Evolutionary conservation across 495 filamentous ascomycete genomes (phyloP).

Genomic region (Aspergillus diversus): DNA sequence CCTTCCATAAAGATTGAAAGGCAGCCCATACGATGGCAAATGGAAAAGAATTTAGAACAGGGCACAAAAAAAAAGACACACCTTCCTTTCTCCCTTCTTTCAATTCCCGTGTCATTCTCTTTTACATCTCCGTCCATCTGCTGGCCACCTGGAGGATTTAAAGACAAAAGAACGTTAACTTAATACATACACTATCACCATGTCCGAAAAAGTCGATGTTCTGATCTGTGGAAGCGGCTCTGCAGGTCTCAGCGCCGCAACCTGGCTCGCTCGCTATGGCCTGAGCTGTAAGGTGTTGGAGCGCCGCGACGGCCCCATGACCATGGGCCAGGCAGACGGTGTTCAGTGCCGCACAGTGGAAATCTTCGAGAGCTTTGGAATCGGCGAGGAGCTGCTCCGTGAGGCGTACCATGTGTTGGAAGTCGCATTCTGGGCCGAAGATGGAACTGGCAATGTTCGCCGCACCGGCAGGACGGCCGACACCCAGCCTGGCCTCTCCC

Average conservation of each 20-base stretch:
- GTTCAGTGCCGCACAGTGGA: constrained; percentile 81
- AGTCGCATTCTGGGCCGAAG: constrained; percentile 62
- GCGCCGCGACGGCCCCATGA: constrained; percentile 59
- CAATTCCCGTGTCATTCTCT: background rate
- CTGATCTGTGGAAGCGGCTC: constrained; percentile 71
- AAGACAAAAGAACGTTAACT: background rate
- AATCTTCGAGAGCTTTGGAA: constrained; percentile 77
- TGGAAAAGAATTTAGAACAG: background rate
- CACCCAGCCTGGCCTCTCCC: constrained; percentile 65
- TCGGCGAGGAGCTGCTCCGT: constrained; percentile 69
- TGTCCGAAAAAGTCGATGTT: constrained; percentile 48
- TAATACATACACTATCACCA: constrained; percentile 9
- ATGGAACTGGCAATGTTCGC: constrained; percentile 42
- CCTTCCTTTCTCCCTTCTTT: background rate
- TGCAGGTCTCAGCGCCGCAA: constrained; percentile 68
- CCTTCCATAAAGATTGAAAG: constrained; percentile 21
- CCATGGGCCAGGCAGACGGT: constrained; percentile 78
- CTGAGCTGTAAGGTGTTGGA: constrained; percentile 68
- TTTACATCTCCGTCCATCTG: constrained; percentile 1
- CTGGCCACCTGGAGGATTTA: constrained; percentile 2
- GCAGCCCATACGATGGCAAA: background rate
- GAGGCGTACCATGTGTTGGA: constrained; percentile 75
- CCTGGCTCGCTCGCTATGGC: constrained; percentile 65
- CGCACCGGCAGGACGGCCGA: constrained; percentile 61
- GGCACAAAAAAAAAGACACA: background rate